These are phyloP conservation scores for Fusarium sp. DNA, from an alignment of 2,329 filamentous ascomycete species.

Conservation along the genomic window DNA sequence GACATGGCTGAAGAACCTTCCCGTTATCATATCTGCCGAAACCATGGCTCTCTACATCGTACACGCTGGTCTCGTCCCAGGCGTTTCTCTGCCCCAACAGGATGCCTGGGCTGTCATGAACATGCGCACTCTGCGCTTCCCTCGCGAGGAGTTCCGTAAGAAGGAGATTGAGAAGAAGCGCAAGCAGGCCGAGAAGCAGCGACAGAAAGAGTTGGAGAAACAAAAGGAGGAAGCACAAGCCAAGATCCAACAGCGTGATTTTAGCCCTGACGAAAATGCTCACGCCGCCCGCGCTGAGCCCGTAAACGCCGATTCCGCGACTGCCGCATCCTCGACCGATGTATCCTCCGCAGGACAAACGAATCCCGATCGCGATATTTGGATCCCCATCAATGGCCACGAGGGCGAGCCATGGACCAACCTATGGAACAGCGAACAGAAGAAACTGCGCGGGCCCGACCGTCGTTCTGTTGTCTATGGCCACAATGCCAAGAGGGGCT, in stretches of 20 bases:
- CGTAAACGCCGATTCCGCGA: neutral
- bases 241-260: slow-evolving; percentile 18
- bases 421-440: slow-evolving; percentile 68
- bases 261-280: slow-evolving; percentile 1
- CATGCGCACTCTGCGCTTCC: slow-evolving; percentile 82
- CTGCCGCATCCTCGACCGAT: slow-evolving; percentile 2
- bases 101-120: slow-evolving; percentile 90
- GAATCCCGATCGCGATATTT: slow-evolving; percentile 49
- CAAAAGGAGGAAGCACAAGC: slow-evolving; percentile 27
- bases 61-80: slow-evolving; percentile 87
- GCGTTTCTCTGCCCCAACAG: slow-evolving; percentile 75
- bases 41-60: slow-evolving; percentile 75
- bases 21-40: slow-evolving; percentile 83
- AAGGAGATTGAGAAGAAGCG: slow-evolving; percentile 48
- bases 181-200: slow-evolving; percentile 41
- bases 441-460: slow-evolving; percentile 46
- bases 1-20: slow-evolving; percentile 76
- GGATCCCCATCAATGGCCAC: slow-evolving; percentile 57
- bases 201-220: slow-evolving; percentile 33
- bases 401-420: slow-evolving; percentile 76
- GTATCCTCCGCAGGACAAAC: slow-evolving; percentile 19
- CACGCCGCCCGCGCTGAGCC: slow-evolving; percentile 23
- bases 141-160: slow-evolving; percentile 58
- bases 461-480: slow-evolving; percentile 84
- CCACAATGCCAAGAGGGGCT: slow-evolving; percentile 81